These are phyloP conservation scores for Fraxinus xanthoxyloides DNA, from an alignment of 305 asterid genomes.

Conservation along the genomic window DNA sequence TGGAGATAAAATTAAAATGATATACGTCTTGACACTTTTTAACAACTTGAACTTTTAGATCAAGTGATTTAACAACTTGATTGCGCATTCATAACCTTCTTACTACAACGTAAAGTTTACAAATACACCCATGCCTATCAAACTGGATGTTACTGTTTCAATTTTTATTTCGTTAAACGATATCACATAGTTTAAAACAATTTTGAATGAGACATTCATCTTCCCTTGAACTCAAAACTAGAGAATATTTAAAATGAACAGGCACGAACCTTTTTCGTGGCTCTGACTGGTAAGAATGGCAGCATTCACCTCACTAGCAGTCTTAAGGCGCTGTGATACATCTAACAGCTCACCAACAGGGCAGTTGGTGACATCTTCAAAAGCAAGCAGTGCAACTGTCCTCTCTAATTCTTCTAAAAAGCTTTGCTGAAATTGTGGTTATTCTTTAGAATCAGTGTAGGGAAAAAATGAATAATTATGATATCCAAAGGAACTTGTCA, in stretches of 20 bases:
- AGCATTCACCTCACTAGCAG: slow-evolving; percentile 58
- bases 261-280: slow-evolving; percentile 48
- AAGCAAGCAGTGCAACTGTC: slow-evolving; percentile 83
- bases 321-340: slow-evolving; percentile 60
- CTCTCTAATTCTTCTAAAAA: slow-evolving; percentile 85
- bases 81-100: neutral
- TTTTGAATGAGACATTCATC: neutral
- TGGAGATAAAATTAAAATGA: neutral
- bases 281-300: slow-evolving; percentile 62
- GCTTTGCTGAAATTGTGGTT: slow-evolving; percentile 46
- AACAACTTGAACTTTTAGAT: neutral
- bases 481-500: neutral
- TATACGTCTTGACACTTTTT: neutral
- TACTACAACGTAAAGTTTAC: neutral
- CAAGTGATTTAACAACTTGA: neutral
- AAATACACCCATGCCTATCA: neutral
- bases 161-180: neutral
- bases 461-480: neutral
- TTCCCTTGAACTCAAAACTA: neutral
- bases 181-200: neutral
- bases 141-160: neutral
- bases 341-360: slow-evolving; percentile 76
- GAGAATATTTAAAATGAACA: slow-evolving; percentile 5
- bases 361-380: slow-evolving; percentile 71
- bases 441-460: neutral